phyloP scores from a whole-genome alignment of 2,329 filamentous ascomycete species.

The Apiospora arundinis region DNA sequence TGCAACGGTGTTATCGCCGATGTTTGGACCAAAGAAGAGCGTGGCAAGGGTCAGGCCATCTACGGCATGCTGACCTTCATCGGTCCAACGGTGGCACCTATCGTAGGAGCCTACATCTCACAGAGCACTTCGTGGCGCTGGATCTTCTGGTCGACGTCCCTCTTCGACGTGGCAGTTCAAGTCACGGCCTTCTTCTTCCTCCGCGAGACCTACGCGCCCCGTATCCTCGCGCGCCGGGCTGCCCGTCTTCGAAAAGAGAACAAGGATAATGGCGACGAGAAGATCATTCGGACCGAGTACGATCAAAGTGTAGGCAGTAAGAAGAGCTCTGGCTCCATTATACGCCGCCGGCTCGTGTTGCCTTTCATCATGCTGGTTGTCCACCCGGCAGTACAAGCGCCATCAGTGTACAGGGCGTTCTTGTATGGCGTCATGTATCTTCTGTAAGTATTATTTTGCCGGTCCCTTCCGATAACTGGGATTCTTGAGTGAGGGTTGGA shows the following conservation, averaged over 20 bases:
- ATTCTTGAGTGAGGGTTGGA: background rate
- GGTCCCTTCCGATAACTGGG: background rate
- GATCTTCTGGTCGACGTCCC: conserved; percentile 51
- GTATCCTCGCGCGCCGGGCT: conserved; percentile 42
- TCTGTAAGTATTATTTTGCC: conserved; percentile 41
- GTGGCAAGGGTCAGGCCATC: conserved; percentile 49
- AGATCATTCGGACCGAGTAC: conserved; percentile 30
- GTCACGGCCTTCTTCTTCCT: conserved; percentile 46
- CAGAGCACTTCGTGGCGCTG: conserved; percentile 51
- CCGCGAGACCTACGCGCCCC: conserved; percentile 52
- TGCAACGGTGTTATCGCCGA: conserved; percentile 46
- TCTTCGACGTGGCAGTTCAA: conserved; percentile 43
- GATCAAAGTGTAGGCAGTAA: conserved; percentile 36
- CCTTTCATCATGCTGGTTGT: conserved; percentile 51
- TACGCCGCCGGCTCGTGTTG: conserved; percentile 45
- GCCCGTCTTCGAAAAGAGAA: conserved; percentile 38
- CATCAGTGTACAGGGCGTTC: conserved; percentile 51
- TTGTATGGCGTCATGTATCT: conserved; percentile 56
- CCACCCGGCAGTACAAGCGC: conserved; percentile 52
- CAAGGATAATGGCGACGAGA: conserved; percentile 48
- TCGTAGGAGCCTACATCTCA: conserved; percentile 48
- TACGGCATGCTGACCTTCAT: conserved; percentile 46
- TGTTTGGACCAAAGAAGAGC: conserved; percentile 46
- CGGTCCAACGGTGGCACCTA: conserved; percentile 42
- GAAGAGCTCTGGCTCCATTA: conserved; percentile 37